A percentile compares a stretch with the other conserved stretches of the same genome.
Conservation (phyloP, 352 stramenopile genomes). For the Pythium volutum region DNA sequence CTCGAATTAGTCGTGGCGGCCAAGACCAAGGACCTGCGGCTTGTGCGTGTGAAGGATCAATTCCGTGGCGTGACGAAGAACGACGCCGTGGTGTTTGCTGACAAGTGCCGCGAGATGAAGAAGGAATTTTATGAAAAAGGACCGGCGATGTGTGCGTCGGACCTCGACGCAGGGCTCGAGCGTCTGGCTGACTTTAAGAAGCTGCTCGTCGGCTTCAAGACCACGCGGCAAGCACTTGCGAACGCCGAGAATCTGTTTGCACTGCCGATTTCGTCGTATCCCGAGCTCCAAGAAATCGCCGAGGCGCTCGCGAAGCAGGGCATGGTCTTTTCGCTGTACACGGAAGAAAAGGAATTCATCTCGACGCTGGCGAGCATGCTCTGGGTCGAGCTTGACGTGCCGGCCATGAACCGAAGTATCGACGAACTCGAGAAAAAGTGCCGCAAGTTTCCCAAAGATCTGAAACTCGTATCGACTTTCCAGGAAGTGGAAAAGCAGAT, state of each 20-base stretch:
- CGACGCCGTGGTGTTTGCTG: slow-evolving; percentile 85
- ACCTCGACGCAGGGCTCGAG: slow-evolving; percentile 89
- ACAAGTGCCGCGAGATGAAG: slow-evolving; percentile 85
- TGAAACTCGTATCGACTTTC: slow-evolving; percentile 90
- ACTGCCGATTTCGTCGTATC: slow-evolving; percentile 89
- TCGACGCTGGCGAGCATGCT: slow-evolving; percentile 85
- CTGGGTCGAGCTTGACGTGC: slow-evolving; percentile 92
- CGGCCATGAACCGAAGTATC: slow-evolving; percentile 89
- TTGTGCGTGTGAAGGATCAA: slow-evolving; percentile 93
- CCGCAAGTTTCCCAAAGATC: slow-evolving; percentile 89
- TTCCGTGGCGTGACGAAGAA: slow-evolving; percentile 94
- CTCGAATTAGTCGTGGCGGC: slow-evolving; percentile 69
- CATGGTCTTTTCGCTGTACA: slow-evolving; percentile 90
- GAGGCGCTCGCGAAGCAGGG: slow-evolving; percentile 87
- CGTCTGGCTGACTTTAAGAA: slow-evolving; percentile 86
- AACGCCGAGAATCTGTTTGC: slow-evolving; percentile 95
- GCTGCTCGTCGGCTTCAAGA: slow-evolving; percentile 73
- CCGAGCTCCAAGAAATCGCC: slow-evolving; percentile 85
- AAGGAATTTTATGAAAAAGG: slow-evolving; percentile 85
- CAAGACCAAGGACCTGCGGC: slow-evolving; percentile 92
- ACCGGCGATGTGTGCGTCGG: slow-evolving; percentile 74
- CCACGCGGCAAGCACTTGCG: slow-evolving; percentile 80
- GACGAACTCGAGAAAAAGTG: slow-evolving; percentile 92
- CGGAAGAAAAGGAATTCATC: slow-evolving; percentile 93
- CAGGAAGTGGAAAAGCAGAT: slow-evolving; percentile 91